Conservation (phyloP, 768 basidiomycete genomes). For the Russula sp. region DNA sequence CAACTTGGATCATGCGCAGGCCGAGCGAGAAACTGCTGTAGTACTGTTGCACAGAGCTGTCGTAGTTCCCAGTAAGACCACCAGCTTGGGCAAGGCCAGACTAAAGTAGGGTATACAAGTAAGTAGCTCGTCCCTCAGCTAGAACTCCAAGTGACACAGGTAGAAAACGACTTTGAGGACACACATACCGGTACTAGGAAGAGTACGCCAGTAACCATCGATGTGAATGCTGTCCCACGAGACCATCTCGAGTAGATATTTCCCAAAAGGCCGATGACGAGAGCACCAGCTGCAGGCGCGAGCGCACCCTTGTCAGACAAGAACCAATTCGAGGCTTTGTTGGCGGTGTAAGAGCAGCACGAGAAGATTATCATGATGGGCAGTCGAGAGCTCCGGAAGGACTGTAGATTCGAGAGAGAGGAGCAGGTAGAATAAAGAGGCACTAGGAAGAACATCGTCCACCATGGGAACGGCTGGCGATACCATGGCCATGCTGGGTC, state of each 20-base stretch:
- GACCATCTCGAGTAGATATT: slow-evolving; percentile 76
- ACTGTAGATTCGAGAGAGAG: slow-evolving; percentile 75
- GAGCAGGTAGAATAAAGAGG: slow-evolving; percentile 72
- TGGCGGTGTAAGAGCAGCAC: slow-evolving; percentile 70
- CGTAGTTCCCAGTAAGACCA: slow-evolving; percentile 59
- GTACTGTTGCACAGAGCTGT: slow-evolving; percentile 63
- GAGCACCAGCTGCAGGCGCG: slow-evolving; percentile 73
- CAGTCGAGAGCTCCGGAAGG: slow-evolving; percentile 64
- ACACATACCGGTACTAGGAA: slow-evolving; percentile 79
- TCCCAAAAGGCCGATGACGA: slow-evolving; percentile 74
- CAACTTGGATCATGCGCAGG: slow-evolving; percentile 78
- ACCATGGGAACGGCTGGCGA: slow-evolving; percentile 75
- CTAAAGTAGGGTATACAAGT: slow-evolving; percentile 37
- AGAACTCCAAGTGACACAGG: neutral
- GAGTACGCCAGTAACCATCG: slow-evolving; percentile 91
- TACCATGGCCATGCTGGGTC: slow-evolving; percentile 75
- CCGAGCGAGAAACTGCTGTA: slow-evolving; percentile 77
- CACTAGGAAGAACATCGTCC: slow-evolving; percentile 74
- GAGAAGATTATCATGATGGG: slow-evolving; percentile 77
- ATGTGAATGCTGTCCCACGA: slow-evolving; percentile 80
- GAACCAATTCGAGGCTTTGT: slow-evolving; percentile 56
- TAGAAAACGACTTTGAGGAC: neutral
- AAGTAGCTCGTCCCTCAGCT: slow-evolving; percentile 6
- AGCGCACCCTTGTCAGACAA: slow-evolving; percentile 69
- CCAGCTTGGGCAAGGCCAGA: slow-evolving; percentile 76